These are phyloP conservation scores for Thielaviopsis ethacetica DNA, from an alignment of 2,329 filamentous ascomycete genomes.

Conservation along the genomic window DNA sequence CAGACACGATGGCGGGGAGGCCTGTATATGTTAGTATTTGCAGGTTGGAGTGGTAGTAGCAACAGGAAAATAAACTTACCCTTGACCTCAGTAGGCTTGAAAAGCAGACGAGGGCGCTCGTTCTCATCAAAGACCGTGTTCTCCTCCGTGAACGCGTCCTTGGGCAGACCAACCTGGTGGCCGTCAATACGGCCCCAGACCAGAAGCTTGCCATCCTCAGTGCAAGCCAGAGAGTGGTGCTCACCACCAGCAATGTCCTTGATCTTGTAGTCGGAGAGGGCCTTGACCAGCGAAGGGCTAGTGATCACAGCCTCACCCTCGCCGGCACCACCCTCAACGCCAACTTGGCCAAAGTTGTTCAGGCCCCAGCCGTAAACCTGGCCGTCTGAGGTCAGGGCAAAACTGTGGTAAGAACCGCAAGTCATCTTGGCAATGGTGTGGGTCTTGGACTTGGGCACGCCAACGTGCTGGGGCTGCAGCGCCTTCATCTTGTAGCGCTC, in stretches of 20 bases:
- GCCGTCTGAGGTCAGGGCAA: constrained; percentile 56
- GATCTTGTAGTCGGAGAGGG: constrained; percentile 52
- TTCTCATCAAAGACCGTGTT: constrained; percentile 46
- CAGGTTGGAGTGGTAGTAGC: background rate
- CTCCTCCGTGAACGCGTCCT: constrained; percentile 32
- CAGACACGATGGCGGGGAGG: constrained; percentile 17
- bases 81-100: constrained; percentile 19
- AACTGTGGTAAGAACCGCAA: constrained; percentile 66
- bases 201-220: constrained; percentile 37
- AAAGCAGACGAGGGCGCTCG: constrained; percentile 48
- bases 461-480: constrained; percentile 42
- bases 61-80: constrained; percentile 12
- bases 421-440: constrained; percentile 29
- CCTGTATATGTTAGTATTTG: constrained; percentile 9
- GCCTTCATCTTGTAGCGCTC: constrained; percentile 46
- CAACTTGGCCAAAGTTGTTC: constrained; percentile 76
- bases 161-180: constrained; percentile 37
- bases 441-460: constrained; percentile 36
- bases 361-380: constrained; percentile 69
- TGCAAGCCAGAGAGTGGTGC: constrained; percentile 58
- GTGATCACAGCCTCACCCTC: constrained; percentile 39
- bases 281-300: constrained; percentile 47
- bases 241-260: constrained; percentile 41
- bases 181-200: constrained; percentile 43
- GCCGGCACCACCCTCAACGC: constrained; percentile 34